Base-by-base conservation (phyloP, 2,329 filamentous ascomycete species). In the Colletotrichum zoysiae region DNA sequence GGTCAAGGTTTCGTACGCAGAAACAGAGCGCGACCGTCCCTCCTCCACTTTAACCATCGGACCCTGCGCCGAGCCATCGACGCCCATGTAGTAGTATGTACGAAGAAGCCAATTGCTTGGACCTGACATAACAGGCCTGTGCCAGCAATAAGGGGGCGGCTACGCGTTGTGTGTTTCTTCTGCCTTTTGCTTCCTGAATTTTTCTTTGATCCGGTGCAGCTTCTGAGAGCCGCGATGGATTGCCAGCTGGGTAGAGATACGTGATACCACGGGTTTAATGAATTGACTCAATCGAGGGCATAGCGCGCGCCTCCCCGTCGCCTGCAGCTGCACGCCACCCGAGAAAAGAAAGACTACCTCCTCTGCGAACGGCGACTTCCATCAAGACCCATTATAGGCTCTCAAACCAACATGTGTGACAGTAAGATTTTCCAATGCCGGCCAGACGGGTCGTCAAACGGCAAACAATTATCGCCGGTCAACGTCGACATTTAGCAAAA, bases 1-100 rank as follows among this genome's bases (percentile, higher is more conserved):
- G 18, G 44, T 44, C 40, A 38, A 50, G 35, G 35, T n/a, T 58
- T 56, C 46, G 33, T 18, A 9, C 64, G 42, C 16, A 12, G 35
- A 58, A 44, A 53, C 44, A 53, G 42, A 42, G 35, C 26, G 44
- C 42, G 48, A 33, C 23, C 38, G 38, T 12, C 38, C 51, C 12
- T 18, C 40, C 40, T 26, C 26, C 46, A 46, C 51, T 23, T 48
- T 23, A 55, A 51, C 5, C 42, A 46, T 64, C 23, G 55, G 48
- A 59, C 65, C 69, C 58, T 71, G 65, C 58, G 30, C 59, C 53
- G 65, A 53, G 46, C 46, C 65, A 42, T 64, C 65, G 48, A 55
- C 53, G 53, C 59, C 59, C 59, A 18, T 63, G 58, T 53, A 18
- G n/a, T n/a, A n/a, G n/a, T n/a, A n/a, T 63, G 58, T 53, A 58